phyloP scores from a whole-genome alignment of 495 filamentous ascomycete species.

The Penicillium fimorum region DNA sequence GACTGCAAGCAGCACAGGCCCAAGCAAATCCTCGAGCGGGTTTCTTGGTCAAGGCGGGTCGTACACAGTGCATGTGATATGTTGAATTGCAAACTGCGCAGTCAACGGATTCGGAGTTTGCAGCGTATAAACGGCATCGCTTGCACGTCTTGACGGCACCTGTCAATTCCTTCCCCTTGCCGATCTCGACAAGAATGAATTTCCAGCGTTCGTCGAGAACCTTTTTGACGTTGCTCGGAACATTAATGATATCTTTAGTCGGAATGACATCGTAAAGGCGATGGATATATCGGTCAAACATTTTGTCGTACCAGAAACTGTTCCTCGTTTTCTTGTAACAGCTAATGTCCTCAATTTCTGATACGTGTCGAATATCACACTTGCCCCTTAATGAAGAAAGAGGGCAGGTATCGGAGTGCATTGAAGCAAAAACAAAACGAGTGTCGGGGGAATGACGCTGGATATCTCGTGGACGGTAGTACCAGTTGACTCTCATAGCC shows the following conservation, averaged over 20 bases:
- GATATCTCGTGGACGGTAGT: conserved; percentile 94
- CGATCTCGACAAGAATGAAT: conserved; percentile 88
- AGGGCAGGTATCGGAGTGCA: conserved; percentile 97
- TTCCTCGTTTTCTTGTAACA: conserved; percentile 80
- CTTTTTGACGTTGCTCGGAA: conserved; percentile 88
- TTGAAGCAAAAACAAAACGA: conserved; percentile 86
- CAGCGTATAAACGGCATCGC: conserved; percentile 83
- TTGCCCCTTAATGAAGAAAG: conserved; percentile 89
- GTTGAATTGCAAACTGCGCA: conserved; percentile 93
- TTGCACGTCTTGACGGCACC: conserved; percentile 97
- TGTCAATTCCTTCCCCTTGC: conserved; percentile 89
- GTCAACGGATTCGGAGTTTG: conserved; percentile 93
- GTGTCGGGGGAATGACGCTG: conserved; percentile 87
- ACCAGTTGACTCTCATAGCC: conserved; percentile 93
- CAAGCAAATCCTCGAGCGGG: conserved; percentile 97
- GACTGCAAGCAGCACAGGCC: conserved; percentile 94
- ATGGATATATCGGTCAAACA: conserved; percentile 97
- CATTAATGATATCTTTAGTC: conserved; percentile 89
- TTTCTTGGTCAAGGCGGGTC: conserved; percentile 89
- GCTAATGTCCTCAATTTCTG: conserved; percentile 79
- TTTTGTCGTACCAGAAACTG: conserved; percentile 94
- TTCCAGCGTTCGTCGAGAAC: conserved; percentile 95
- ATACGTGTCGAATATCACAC: conserved; percentile 82
- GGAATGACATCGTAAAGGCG: conserved; percentile 97
- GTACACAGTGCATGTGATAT: conserved; percentile 98